Base-by-base conservation (phyloP, 768 basidiomycete species). In the Sporobolomyces phaffii region DNA sequence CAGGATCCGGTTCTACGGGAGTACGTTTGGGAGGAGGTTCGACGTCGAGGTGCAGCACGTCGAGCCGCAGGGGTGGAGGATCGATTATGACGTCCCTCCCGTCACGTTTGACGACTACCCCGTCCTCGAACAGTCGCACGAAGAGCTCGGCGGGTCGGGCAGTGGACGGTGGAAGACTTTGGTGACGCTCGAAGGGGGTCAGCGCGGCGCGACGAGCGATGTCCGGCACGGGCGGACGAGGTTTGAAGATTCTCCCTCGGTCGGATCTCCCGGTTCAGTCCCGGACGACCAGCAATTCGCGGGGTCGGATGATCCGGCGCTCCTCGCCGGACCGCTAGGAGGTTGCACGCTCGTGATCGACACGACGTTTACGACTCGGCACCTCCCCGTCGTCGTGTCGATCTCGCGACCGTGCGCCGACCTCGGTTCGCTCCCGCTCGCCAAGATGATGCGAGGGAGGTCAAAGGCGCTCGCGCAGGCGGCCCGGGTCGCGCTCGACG, bases 291-390 rank as follows among this genome's bases (percentile, higher is more conserved):
- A n/a, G n/a, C n/a, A n/a, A n/a, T n/a, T n/a, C n/a, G n/a, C n/a
- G n/a, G n/a, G 20, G 28, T 9, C 36, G 20, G 6, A 1, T 28
- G 13, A 43, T n/a, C 52, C 53, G 9, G 63, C 62, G 1, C 28
- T 44, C 9, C 43, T 56, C 24, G 59, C 68, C 6, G 67, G 67
- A 1, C 57, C 62, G 1, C 31, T 50, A 33, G 68, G 62, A 22
- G 68, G 68, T 15, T 64, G 62, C 68, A 69, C 68, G 9, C 17
- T 69, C 47, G 26, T 45, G 45, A 64, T 69, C 62, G 41, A 63
- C 0, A 7, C 28, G 18, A 26, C 14, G 28, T 5, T 29, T 10
- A n/a, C 24, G 48, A 29, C n/a, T 18, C 52, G 36, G 20, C 52
- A 53, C n/a, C 52, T 53, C 24, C 52, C 52, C 52, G 52, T 53